Base-by-base conservation (phyloP, 1,139 yeast genomes). In the Saccharomycopsis hybrid region DNA sequence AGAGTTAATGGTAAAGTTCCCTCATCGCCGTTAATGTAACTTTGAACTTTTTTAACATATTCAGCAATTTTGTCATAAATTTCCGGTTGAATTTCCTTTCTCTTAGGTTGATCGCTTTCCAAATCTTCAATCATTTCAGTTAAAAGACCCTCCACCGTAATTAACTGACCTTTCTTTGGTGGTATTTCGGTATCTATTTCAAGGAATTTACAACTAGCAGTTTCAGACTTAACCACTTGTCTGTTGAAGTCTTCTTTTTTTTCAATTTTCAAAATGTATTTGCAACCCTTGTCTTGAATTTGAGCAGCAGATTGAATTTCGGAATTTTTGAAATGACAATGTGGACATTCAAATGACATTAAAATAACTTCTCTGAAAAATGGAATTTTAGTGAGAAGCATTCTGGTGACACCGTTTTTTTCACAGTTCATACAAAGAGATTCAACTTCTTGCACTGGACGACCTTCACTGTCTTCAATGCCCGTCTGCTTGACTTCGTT, bases 391-490 rank as follows among this genome's bases (percentile, higher is more conserved):
- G 99, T 92, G 62, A 94, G 72, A 49, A 94, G 72, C 66, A 94
- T 65, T 59, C 95, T 73, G 13, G 98, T 92, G 47, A 73, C 73
- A 54, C 99, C 99, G 53, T 80, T 76, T 59, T 90, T 71, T 58
- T 83, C 88, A 67, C 99, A 94, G 70, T 88, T 87, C 96, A 94
- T 90, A 71, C 99, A 94, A 49, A 90, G 70, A 24, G 97, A 88
- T 64, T 90, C 94, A 56, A 94, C 79, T 65, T 92, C 97, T 66
- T 89, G 97, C 24, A 92, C 95, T 4, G 96, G 95, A 59, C 88
- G 95, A n/a, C 96, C 97, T 63, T 80, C 82, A n/a, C 85, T 83
- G 64, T 87, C 96, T 7, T 71, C 70, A 27, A 89, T 85, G 29
- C 86, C 88, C 1, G 88, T 80, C 46, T 65, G 58, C 43, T 65